These are phyloP conservation scores for Kalmusia sp. DNA, from an alignment of 2,329 filamentous ascomycete species.

Conservation along the genomic window DNA sequence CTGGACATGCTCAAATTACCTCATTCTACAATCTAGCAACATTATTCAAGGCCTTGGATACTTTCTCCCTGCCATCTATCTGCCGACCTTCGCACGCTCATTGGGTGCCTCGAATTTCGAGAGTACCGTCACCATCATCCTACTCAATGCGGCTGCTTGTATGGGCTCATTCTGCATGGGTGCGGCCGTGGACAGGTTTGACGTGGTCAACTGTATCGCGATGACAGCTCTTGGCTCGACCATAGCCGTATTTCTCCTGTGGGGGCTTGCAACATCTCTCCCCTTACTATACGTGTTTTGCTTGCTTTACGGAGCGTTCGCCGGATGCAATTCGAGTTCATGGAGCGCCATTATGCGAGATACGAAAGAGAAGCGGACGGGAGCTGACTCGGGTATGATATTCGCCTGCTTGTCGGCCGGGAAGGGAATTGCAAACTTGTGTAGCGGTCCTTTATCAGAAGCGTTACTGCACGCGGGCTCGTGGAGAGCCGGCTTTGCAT, in stretches of 20 bases:
- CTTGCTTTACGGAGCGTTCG: slow-evolving; percentile 52
- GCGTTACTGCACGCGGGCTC: slow-evolving; percentile 47
- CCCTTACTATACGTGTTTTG: slow-evolving; percentile 52
- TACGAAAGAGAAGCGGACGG: slow-evolving; percentile 44
- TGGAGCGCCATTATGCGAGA: slow-evolving; percentile 56
- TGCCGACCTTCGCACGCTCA: slow-evolving; percentile 50
- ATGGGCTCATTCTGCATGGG: slow-evolving; percentile 50
- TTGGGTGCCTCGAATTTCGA: slow-evolving; percentile 44
- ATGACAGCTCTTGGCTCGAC: slow-evolving; percentile 47
- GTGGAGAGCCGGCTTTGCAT: slow-evolving; percentile 48
- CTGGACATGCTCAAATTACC: slow-evolving; percentile 44
- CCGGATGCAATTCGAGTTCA: slow-evolving; percentile 48
- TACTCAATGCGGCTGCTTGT: slow-evolving; percentile 49
- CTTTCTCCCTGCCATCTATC: slow-evolving; percentile 53
- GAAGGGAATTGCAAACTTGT: slow-evolving; percentile 59
- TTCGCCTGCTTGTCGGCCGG: slow-evolving; percentile 58
- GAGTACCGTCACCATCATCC: slow-evolving; percentile 47
- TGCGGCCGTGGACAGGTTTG: slow-evolving; percentile 46
- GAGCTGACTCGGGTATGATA: slow-evolving; percentile 56
- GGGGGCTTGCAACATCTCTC: slow-evolving; percentile 53
- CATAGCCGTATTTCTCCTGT: slow-evolving; percentile 51
- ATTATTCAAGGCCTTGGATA: slow-evolving; percentile 52
- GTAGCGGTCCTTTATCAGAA: slow-evolving; percentile 60
- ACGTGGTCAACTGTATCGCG: slow-evolving; percentile 48
- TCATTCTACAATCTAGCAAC: slow-evolving; percentile 51